phyloP scores from a whole-genome alignment of 331 rosid species.

The Saraca asoca region DNA sequence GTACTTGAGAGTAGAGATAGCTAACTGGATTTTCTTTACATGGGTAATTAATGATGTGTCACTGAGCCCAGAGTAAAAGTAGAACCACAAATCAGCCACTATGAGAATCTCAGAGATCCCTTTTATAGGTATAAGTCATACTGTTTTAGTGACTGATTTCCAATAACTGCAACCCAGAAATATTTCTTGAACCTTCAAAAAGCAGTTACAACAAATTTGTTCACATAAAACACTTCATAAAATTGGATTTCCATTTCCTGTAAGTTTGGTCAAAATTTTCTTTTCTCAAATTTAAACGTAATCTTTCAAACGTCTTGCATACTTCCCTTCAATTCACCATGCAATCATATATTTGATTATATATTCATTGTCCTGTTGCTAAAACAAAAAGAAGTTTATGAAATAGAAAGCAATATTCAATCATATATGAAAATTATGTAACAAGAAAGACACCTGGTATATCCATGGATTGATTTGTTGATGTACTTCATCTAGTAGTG shows the following conservation, averaged over 20 bases:
- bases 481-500: slow-evolving; percentile 76
- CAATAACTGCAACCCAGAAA: neutral
- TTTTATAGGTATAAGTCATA: neutral
- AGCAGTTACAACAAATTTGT: slow-evolving; percentile 4
- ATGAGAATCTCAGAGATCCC: slow-evolving; percentile 6
- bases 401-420: slow-evolving; percentile 23
- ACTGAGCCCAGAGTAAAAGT: slow-evolving; percentile 9
- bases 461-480: slow-evolving; percentile 76
- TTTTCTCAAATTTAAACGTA: neutral
- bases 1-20: neutral
- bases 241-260: slow-evolving; percentile 12
- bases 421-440: slow-evolving; percentile 26
- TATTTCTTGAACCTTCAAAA: neutral
- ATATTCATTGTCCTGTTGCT: slow-evolving; percentile 3
- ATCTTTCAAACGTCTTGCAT: slow-evolving; percentile 8
- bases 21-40: neutral
- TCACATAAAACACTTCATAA: slow-evolving; percentile 8
- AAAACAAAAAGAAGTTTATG: slow-evolving; percentile 4
- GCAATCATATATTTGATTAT: too few species aligned
- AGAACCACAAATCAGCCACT: neutral
- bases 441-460: slow-evolving; percentile 59
- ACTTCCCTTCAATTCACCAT: slow-evolving; percentile 23
- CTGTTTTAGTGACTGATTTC: neutral
- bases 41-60: neutral
- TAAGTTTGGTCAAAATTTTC: too few species aligned